Conservation (phyloP, 352 stramenopile genomes). For the Globisporangium sylvaticum region DNA sequence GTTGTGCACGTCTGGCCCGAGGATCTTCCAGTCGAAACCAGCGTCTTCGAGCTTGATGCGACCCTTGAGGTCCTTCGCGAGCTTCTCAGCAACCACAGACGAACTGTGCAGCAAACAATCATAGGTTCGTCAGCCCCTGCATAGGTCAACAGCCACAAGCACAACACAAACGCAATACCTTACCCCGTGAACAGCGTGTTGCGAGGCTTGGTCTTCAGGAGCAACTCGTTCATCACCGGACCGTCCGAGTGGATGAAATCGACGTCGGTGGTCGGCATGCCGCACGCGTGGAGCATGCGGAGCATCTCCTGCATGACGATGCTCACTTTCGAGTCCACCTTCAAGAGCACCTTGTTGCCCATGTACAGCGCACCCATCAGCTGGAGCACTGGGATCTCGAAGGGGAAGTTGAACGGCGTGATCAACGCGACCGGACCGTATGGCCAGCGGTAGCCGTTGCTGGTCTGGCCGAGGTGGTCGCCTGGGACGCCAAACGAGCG, state of each 20-base stretch:
- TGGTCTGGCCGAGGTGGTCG: conserved; percentile 95
- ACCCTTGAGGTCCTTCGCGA: conserved; percentile 89
- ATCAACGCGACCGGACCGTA: conserved; percentile 95
- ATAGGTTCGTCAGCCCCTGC: neutral
- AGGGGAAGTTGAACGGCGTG: conserved; percentile 98
- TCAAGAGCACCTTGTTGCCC: conserved; percentile 97
- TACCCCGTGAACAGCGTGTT: conserved; percentile 98
- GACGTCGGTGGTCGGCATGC: conserved; percentile 93
- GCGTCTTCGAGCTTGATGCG: conserved; percentile 96
- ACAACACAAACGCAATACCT: neutral
- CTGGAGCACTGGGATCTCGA: conserved; percentile 98
- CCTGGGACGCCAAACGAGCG: conserved; percentile 94
- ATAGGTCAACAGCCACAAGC: neutral
- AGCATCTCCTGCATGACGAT: conserved; percentile 98
- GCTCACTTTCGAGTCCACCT: conserved; percentile 93
- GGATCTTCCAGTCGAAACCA: conserved; percentile 98
- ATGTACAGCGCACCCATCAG: conserved; percentile 98
- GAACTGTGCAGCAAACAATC: conserved; percentile 36
- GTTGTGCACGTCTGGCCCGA: conserved; percentile 94
- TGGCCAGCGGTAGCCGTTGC: conserved; percentile 94
- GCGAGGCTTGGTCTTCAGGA: conserved; percentile 91
- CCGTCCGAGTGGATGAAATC: conserved; percentile 97
- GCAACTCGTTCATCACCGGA: conserved; percentile 92
- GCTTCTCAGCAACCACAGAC: conserved; percentile 90
- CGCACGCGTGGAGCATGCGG: conserved; percentile 93